Percentiles rank a stretch among this genome's conserved stretches.
Conservation (phyloP, 2,329 filamentous ascomycete species). For the Colletotrichum sp. region DNA sequence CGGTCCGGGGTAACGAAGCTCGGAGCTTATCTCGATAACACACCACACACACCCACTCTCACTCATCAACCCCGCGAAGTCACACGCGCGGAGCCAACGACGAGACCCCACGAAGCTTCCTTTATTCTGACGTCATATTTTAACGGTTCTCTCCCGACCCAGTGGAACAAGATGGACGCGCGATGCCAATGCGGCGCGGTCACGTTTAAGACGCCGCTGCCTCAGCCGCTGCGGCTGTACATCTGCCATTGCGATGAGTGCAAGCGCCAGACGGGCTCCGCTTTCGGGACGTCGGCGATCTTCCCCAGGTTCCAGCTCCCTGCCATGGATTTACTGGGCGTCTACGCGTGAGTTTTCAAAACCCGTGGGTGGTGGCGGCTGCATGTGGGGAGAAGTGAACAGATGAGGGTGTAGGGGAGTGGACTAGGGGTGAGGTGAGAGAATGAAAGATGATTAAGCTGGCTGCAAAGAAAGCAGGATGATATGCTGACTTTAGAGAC, state of each 20-base stretch:
- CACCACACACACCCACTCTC: background rate
- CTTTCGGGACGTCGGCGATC: constrained; percentile 73
- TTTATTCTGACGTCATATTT: background rate
- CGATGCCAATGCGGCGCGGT: constrained; percentile 70
- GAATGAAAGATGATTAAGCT: background rate
- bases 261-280: constrained; percentile 67
- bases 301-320: constrained; percentile 70
- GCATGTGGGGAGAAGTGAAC: background rate
- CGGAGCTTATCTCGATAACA: background rate
- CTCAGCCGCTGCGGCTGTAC: constrained; percentile 67
- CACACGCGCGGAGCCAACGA: background rate
- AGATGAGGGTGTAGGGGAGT: background rate
- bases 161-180: constrained; percentile 52
- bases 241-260: constrained; percentile 76
- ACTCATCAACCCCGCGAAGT: background rate
- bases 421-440: background rate
- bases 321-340: constrained; percentile 49
- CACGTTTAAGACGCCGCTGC: constrained; percentile 64
- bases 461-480: background rate
- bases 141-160: background rate
- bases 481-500: constrained; percentile 18
- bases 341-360: constrained; percentile 54
- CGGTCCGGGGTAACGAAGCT: background rate
- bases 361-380: background rate
- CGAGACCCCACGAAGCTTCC: background rate